phyloP scores from a whole-genome alignment of 140 eudicot genomes.

The Cichorium intybus region DNA sequence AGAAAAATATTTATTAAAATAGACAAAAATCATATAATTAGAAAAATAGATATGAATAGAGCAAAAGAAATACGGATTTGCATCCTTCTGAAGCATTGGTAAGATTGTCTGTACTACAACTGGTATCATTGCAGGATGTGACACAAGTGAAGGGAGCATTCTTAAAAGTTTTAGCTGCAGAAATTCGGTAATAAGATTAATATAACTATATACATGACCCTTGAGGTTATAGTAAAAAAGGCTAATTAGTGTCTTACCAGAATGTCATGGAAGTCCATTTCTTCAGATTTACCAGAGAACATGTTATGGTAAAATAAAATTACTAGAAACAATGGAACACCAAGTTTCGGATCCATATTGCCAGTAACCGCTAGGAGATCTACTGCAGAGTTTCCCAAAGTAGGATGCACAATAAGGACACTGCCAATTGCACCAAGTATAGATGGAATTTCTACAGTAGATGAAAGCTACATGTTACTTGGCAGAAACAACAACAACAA shows the following conservation, averaged over 20 bases:
- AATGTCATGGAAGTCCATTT: slow-evolving; percentile 40
- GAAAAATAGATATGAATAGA: slow-evolving; percentile 7
- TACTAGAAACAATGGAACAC: slow-evolving; percentile 71
- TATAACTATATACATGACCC: slow-evolving; percentile 8
- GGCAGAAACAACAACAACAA: background rate
- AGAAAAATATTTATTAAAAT: slow-evolving; percentile 6
- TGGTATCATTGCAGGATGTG: slow-evolving; percentile 85
- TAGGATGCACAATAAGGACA: slow-evolving; percentile 63
- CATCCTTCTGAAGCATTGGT: slow-evolving; percentile 90
- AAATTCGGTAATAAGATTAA: slow-evolving; percentile 7
- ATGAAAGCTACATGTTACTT: slow-evolving; percentile 8
- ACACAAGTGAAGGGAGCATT: slow-evolving; percentile 86
- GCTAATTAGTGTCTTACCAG: slow-evolving; percentile 50
- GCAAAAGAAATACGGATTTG: slow-evolving; percentile 54
- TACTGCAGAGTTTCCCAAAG: slow-evolving; percentile 50
- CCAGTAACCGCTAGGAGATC: slow-evolving; percentile 69
- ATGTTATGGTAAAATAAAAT: slow-evolving; percentile 65
- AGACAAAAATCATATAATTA: background rate
- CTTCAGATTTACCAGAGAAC: slow-evolving; percentile 41
- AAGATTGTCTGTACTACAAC: slow-evolving; percentile 74
- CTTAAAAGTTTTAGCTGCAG: slow-evolving; percentile 80
- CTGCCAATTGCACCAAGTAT: slow-evolving; percentile 65
- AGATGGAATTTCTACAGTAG: slow-evolving; percentile 61
- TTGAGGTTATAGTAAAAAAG: background rate
- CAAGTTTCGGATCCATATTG: slow-evolving; percentile 67